These are phyloP conservation scores for Barnettozyma hawaiiensis DNA, from an alignment of 1,139 yeast species.

Conservation along the genomic window DNA sequence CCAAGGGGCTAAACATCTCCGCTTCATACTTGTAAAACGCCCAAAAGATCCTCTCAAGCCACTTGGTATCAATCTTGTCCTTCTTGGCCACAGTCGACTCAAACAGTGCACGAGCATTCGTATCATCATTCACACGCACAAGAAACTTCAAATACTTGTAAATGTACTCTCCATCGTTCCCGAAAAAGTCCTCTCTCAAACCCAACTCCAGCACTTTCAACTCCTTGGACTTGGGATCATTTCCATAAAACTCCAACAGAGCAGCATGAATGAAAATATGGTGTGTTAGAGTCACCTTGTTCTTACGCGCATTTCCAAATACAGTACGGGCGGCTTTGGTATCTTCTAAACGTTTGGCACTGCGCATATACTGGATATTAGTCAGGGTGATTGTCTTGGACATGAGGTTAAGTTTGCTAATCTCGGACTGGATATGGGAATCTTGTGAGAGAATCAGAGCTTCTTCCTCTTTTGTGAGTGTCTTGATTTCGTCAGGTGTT, in stretches of 20 bases:
- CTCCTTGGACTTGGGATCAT: slow-evolving; percentile 46
- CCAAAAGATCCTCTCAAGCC: slow-evolving; percentile 40
- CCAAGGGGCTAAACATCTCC: slow-evolving; percentile 54
- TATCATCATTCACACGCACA: slow-evolving; percentile 66
- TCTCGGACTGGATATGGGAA: slow-evolving; percentile 24
- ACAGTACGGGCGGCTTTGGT: slow-evolving; percentile 27
- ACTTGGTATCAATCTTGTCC: slow-evolving; percentile 21
- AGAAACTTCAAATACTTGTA: slow-evolving; percentile 69
- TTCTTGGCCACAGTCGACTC: slow-evolving; percentile 49
- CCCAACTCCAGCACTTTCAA: slow-evolving; percentile 78
- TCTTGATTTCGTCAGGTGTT: slow-evolving; percentile 8
- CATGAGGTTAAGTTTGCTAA: slow-evolving; percentile 17
- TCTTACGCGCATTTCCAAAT: slow-evolving; percentile 52
- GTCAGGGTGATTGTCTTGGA: slow-evolving; percentile 41
- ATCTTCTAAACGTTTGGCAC: slow-evolving; percentile 21
- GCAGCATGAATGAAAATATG: slow-evolving; percentile 82
- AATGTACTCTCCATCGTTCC: slow-evolving; percentile 55
- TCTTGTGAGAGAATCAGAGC: slow-evolving; percentile 27
- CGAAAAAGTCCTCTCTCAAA: slow-evolving; percentile 40
- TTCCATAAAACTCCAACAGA: slow-evolving; percentile 65
- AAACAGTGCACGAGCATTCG: slow-evolving; percentile 76
- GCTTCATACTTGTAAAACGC: slow-evolving; percentile 50
- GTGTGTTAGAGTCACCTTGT: slow-evolving; percentile 49
- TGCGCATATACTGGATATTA: slow-evolving; percentile 54
- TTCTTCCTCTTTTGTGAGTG: slow-evolving; percentile 19